Evolutionary conservation across 805 yeast species (phyloP).

Genomic region (Metschnikowia santaceciliae): DNA sequence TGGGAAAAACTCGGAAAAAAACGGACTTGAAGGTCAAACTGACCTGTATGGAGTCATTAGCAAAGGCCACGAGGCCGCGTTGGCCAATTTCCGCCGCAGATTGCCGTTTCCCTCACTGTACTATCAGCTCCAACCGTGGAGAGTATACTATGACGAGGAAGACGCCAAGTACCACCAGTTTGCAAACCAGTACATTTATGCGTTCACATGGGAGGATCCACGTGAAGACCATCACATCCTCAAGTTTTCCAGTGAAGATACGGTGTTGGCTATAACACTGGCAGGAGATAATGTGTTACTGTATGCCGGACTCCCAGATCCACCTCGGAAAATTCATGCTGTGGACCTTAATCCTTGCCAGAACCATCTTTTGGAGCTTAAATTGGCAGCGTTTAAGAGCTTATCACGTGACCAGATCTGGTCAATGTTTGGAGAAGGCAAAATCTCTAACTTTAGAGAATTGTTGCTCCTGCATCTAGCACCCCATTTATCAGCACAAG

Average conservation of each 20-base stretch:
- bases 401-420: conserved; percentile 59
- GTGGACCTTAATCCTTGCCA: conserved; percentile 83
- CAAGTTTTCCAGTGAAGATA: conserved; percentile 57
- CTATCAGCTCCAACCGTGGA: conserved; percentile 73
- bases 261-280: conserved; percentile 77
- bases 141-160: conserved; percentile 75
- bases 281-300: conserved; percentile 81
- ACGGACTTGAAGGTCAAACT: no score
- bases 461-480: conserved; percentile 51
- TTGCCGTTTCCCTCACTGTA: conserved; percentile 78
- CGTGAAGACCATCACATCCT: conserved; percentile 70
- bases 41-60: conserved; percentile 24
- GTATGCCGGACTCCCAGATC: conserved; percentile 65
- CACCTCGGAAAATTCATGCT: conserved; percentile 77
- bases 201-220: conserved; percentile 91
- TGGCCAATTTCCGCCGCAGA: conserved; percentile 55
- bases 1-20: no score
- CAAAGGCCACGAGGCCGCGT: conserved; percentile 78
- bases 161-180: conserved; percentile 67
- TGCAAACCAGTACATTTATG: conserved; percentile 75
- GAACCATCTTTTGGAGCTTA: conserved; percentile 74
- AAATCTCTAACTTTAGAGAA: conserved; percentile 38
- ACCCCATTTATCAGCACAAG: conserved; percentile 72
- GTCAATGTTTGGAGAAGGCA: conserved; percentile 76
- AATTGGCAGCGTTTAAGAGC: conserved; percentile 61